Evolutionary conservation across 1,284 basidiomycete genomes (phyloP), one percentile per base, ranked within the genome.

Genomic region (Gomphus sp.): DNA sequence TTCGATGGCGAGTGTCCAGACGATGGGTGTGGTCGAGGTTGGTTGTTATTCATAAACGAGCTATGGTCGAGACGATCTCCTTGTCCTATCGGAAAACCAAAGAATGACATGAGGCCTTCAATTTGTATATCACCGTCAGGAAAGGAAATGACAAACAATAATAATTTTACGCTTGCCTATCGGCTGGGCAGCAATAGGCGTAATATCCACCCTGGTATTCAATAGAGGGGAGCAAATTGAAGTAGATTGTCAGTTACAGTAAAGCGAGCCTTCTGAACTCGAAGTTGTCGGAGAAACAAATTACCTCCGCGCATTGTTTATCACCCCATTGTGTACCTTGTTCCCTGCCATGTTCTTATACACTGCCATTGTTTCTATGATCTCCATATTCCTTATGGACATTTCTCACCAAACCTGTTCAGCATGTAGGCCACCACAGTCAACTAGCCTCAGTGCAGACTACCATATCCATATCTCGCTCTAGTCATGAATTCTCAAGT

Each of bases 31-130:
- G 53, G 58, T 28, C 56, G 55, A 34, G 52, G 39, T 52, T 58
- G 54, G 51, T 72, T 75, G 73, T 86, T 87, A 64, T 82, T 84
- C 69, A 88, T 80, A 69, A 90, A 89, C 59, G 85, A 78, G 69
- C 77, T 74, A 70, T 85, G 87, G 79, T 89, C 87, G 69, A 89
- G 80, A 76, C 87, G 83, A 80, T 85, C 85, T 77, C 83, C 84
- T 82, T 89, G 85, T 74, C 84, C 85, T 65, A 89, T 74, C 60
- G 87, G 87, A 71, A 87, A 89, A 71, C 82, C 80, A 71, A 85
- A 80, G 81, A 90, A 90, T 73, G 87, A 89, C 88, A 90, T 90
- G 78, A 39, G 51, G 58, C 54, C 43, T 55, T 50, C 22, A 9
- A 47, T 47, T 43, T 47, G 44, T 12, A 10, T 14, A 50, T 12